Percentiles rank a stretch among this genome's conserved stretches.
Evolutionary conservation across 2,329 filamentous ascomycete genomes (phyloP).

Genomic region (Fusarium sp.): DNA sequence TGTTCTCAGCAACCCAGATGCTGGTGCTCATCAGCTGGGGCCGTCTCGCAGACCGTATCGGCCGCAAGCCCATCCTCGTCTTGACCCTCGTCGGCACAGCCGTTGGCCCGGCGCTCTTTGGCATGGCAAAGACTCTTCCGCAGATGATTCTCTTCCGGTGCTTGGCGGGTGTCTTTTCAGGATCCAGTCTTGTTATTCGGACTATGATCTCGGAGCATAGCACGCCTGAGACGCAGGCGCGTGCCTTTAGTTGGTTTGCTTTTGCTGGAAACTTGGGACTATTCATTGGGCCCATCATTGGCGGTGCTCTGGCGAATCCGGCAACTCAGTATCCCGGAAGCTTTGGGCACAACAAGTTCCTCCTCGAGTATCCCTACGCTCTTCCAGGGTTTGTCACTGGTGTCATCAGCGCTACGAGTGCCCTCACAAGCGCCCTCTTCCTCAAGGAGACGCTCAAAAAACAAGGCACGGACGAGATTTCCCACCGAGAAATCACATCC

Average conservation of each 20-base stretch:
- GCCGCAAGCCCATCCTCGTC: constrained; percentile 79
- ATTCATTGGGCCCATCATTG: constrained; percentile 76
- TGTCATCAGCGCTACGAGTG: constrained; percentile 66
- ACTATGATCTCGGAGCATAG: constrained; percentile 83
- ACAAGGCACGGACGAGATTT: constrained; percentile 10
- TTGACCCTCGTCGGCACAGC: constrained; percentile 73
- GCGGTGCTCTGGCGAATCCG: constrained; percentile 77
- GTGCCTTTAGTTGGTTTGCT: constrained; percentile 81
- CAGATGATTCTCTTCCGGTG: constrained; percentile 82
- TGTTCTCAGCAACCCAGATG: constrained; percentile 83
- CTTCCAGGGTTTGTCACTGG: constrained; percentile 66
- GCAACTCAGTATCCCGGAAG: constrained; percentile 69
- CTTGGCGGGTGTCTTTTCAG: constrained; percentile 78
- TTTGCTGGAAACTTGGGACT: constrained; percentile 81
- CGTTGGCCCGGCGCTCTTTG: constrained; percentile 73
- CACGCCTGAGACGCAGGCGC: constrained; percentile 76
- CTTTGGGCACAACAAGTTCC: constrained; percentile 60
- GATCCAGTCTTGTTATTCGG: constrained; percentile 78
- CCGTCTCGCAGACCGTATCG: constrained; percentile 68
- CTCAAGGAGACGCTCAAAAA: constrained; percentile 71
- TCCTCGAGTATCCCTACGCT: constrained; percentile 64
- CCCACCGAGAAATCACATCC: neutral
- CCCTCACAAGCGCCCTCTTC: constrained; percentile 64
- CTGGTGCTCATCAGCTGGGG: constrained; percentile 83
- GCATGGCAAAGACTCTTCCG: constrained; percentile 72